Evolutionary conservation across 2,329 filamentous ascomycete species (phyloP), one percentile per base, ranked within the genome.

Genomic region (Zymoseptoria crescenta): DNA sequence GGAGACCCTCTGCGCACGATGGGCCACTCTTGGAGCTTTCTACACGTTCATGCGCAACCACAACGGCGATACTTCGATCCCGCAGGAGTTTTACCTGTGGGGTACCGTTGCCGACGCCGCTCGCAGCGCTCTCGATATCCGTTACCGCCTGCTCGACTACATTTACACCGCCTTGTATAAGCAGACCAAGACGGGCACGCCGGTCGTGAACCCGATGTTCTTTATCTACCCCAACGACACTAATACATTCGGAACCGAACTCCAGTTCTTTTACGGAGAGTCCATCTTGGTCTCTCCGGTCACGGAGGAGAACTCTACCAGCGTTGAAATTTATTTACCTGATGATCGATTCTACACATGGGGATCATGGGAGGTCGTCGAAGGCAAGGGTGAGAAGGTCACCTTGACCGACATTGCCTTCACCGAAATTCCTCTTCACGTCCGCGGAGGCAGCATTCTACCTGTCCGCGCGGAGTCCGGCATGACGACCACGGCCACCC

Each of bases 31-130:
- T 0, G 87, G 87, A 13, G 87, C 87, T 10, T 90, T 91, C 76
- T 79, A 81, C 49, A 84, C 87, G 0, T 91, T 91, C 76, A 90
- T 85, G 75, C 85, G 88, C 60, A 86, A 89, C 71, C 88, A 91
- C 75, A 86, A 87, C 59, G 77, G 77, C 19, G 71, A 79, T 48
- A 70, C 73, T 29, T 71, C 72, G 4, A 77, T 81, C 19, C 70
- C 72, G 3, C 88, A 91, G 68, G 88, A 91, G 69, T 87, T 88
- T 70, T 92, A 91, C 72, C 80, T 77, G 50, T 91, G 86, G 85
- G 74, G 77, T 0, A 73, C 76, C 1, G 86, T 88, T 4, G 77
- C 86, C 0, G 74, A 79, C 6, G 85, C 86, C 0, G 87, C 87
- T 0, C 81, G 80, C 57, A 85, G 83, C 59, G 86, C 84, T 13